Conservation (phyloP, 106 monocot genomes). For the Iris macrosiphon region DNA sequence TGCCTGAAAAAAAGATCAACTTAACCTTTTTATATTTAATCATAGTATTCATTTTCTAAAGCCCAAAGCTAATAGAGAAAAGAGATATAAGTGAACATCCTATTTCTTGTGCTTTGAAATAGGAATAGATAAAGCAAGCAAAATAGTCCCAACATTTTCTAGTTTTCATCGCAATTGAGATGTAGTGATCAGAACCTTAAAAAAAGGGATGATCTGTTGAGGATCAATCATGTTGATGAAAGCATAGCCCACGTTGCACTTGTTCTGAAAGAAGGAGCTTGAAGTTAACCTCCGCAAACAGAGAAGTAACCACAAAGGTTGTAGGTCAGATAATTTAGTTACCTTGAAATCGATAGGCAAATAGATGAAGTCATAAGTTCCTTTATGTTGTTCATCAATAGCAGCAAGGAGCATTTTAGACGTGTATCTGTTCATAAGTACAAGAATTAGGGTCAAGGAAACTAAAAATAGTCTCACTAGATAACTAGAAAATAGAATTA, state of each 20-base stretch:
- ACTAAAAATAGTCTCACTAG: too few species aligned
- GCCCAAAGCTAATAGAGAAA: too few species aligned
- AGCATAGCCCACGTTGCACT: constrained; percentile 98
- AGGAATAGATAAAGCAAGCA: too few species aligned
- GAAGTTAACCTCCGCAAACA: neutral
- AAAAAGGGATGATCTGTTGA: constrained; percentile 47
- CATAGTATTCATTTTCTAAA: too few species aligned
- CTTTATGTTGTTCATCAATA: constrained; percentile 92
- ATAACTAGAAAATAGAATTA: too few species aligned
- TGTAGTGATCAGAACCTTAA: constrained; percentile 46
- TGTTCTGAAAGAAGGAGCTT: constrained; percentile 52
- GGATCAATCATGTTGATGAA: constrained; percentile 91
- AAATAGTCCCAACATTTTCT: too few species aligned
- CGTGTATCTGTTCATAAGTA: constrained; percentile 47
- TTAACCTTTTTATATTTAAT: too few species aligned
- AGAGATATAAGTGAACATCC: too few species aligned
- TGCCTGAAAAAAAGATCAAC: constrained; percentile 23
- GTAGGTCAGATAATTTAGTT: neutral
- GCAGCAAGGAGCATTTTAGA: constrained; percentile 95
- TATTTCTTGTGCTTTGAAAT: too few species aligned
- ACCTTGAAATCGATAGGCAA: constrained; percentile 98
- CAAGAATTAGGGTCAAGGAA: neutral
- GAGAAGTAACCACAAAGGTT: neutral
- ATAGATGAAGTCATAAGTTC: constrained; percentile 96
- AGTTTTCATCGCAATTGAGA: neutral